These are phyloP conservation scores for Silene conica DNA, from an alignment of 148 eudicot species.

Conservation along the genomic window DNA sequence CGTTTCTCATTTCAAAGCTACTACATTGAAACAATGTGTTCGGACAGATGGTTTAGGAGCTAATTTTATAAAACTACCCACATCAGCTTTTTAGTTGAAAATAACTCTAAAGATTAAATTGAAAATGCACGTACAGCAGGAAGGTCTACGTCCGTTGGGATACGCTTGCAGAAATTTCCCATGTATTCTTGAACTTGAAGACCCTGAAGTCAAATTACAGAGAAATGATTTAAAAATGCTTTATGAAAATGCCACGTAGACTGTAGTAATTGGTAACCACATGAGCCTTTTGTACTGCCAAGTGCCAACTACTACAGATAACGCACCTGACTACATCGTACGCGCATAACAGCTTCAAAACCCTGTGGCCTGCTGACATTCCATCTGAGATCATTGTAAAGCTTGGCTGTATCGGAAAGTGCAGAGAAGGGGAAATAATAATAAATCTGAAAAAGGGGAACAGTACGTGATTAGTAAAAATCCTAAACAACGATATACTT, in stretches of 20 bases:
- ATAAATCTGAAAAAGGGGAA: slow-evolving; percentile 55
- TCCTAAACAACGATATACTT: not conserved
- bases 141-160: slow-evolving; percentile 96
- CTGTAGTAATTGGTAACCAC: not conserved
- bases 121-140: slow-evolving; percentile 62
- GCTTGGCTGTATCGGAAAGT: slow-evolving; percentile 87
- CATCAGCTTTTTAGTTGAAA: not conserved
- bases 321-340: slow-evolving; percentile 86
- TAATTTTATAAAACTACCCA: not conserved
- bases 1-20: not conserved
- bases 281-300: not conserved
- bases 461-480: slow-evolving; percentile 3
- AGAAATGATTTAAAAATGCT: not conserved
- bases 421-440: slow-evolving; percentile 94
- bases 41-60: not conserved
- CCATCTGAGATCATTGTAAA: slow-evolving; percentile 97
- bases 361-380: slow-evolving; percentile 96
- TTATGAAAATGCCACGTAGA: slow-evolving; percentile 1
- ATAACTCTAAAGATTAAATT: not conserved
- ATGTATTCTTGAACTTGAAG: slow-evolving; percentile 91
- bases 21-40: not conserved
- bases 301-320: not conserved
- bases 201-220: slow-evolving; percentile 41
- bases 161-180: slow-evolving; percentile 96
- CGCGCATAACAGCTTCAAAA: slow-evolving; percentile 99